These are phyloP conservation scores for Pythium myriotylum DNA, from an alignment of 352 stramenopile genomes.

Conservation along the genomic window DNA sequence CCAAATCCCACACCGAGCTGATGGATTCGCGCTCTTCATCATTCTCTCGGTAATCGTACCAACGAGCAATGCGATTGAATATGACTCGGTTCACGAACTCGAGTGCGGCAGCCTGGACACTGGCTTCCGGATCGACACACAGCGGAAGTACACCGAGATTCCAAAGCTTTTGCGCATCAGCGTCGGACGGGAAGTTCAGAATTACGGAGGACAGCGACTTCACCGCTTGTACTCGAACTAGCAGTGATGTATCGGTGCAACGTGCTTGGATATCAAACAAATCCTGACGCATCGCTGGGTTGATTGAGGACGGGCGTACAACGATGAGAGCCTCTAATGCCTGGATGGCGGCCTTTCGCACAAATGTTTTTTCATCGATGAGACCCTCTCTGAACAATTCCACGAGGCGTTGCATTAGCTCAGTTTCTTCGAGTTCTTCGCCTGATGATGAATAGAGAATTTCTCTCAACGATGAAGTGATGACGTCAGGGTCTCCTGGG, in stretches of 20 bases:
- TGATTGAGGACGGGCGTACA: conserved; percentile 49
- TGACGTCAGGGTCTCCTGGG: conserved; percentile 30
- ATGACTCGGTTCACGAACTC: conserved; percentile 61
- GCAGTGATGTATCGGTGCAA: conserved; percentile 73
- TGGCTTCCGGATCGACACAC: conserved; percentile 78
- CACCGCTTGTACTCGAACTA: conserved; percentile 82
- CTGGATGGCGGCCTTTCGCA: conserved; percentile 78
- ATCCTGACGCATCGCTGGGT: conserved; percentile 58
- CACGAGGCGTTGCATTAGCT: conserved; percentile 68
- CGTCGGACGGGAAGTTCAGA: conserved; percentile 66
- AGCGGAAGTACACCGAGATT: conserved; percentile 83
- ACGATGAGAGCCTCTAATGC: conserved; percentile 73
- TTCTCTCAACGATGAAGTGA: conserved; percentile 50
- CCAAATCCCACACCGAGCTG: conserved; percentile 60
- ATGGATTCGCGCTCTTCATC: conserved; percentile 29
- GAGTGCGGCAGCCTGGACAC: conserved; percentile 64
- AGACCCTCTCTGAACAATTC: conserved; percentile 76
- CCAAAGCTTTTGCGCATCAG: conserved; percentile 81
- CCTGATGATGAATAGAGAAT: conserved; percentile 45
- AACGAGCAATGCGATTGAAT: conserved; percentile 66
- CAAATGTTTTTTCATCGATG: conserved; percentile 82
- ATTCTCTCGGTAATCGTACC: conserved; percentile 52
- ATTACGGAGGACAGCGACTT: conserved; percentile 81
- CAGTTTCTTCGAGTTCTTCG: conserved; percentile 46
- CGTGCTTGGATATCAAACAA: conserved; percentile 78